phyloP scores from a whole-genome alignment of 805 yeast species.

The Yamadazyma philogaea region DNA sequence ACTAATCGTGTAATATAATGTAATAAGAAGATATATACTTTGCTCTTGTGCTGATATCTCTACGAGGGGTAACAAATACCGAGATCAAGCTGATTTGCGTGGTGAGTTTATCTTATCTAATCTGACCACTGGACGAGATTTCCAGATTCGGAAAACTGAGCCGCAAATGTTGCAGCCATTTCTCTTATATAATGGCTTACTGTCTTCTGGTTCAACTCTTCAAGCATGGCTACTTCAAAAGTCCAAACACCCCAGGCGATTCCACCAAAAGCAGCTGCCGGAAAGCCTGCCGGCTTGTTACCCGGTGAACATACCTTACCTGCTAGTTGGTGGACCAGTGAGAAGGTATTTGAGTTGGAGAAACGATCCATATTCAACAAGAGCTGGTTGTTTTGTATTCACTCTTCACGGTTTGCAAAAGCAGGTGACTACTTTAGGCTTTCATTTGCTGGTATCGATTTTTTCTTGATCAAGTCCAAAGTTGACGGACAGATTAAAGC shows the following conservation, averaged over 20 bases:
- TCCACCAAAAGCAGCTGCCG: constrained; percentile 6
- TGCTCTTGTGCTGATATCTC: no score
- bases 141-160: neutral
- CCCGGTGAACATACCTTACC: constrained; percentile 51
- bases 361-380: constrained; percentile 55
- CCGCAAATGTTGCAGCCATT: constrained; percentile 1
- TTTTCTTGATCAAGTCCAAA: constrained; percentile 53
- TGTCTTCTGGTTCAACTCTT: neutral
- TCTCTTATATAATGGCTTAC: neutral
- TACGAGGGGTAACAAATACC: no score
- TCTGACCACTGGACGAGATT: neutral
- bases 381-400: constrained; percentile 55
- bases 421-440: constrained; percentile 57
- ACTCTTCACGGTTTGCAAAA: constrained; percentile 50
- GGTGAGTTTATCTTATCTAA: neutral
- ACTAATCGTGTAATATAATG: neutral
- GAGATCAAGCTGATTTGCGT: no score
- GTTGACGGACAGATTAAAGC: constrained; percentile 50
- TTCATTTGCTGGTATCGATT: constrained; percentile 51
- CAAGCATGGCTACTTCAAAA: constrained; percentile 8
- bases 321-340: constrained; percentile 65
- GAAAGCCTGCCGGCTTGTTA: constrained; percentile 11
- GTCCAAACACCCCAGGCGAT: constrained; percentile 23
- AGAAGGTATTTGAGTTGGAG: constrained; percentile 55
- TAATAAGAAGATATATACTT: no score